Conservation (phyloP, 768 basidiomycete genomes). For the Lactifluus volemus region DNA sequence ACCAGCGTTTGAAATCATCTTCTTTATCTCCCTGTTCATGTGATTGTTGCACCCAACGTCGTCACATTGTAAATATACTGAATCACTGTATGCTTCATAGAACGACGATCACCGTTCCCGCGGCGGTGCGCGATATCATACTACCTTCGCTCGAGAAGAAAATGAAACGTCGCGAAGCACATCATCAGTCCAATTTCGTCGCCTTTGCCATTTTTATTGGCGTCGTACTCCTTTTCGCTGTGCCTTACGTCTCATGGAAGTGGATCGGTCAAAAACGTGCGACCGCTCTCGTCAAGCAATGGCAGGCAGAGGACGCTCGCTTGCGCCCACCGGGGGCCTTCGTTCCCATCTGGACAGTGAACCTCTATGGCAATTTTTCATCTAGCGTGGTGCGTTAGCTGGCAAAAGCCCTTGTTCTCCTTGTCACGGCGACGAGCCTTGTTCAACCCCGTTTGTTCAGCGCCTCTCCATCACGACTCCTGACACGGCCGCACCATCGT, state of each 20-base stretch:
- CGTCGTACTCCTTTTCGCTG: slow-evolving; percentile 30
- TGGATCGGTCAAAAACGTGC: slow-evolving; percentile 32
- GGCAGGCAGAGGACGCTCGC: slow-evolving; percentile 34
- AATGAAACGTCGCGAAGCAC: not conserved
- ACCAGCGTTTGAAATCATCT: slow-evolving; percentile 37
- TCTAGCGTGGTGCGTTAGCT: slow-evolving; percentile 28
- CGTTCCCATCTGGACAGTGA: slow-evolving; percentile 36
- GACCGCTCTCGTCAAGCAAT: slow-evolving; percentile 30
- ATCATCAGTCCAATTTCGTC: slow-evolving; percentile 31
- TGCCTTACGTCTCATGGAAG: slow-evolving; percentile 42
- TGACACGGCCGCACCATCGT: slow-evolving; percentile 23
- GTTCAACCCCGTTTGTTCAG: slow-evolving; percentile 23
- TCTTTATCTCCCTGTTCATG: slow-evolving; percentile 33
- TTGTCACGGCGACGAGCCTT: not conserved
- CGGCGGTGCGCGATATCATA: slow-evolving; percentile 31
- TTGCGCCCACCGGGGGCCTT: slow-evolving; percentile 20
- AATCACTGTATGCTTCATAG: slow-evolving; percentile 21
- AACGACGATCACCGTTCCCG: slow-evolving; percentile 32
- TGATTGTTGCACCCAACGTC: slow-evolving; percentile 15
- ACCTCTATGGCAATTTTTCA: slow-evolving; percentile 32
- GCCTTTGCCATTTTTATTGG: slow-evolving; percentile 32
- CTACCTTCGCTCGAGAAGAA: slow-evolving; percentile 22
- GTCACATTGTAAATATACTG: not conserved
- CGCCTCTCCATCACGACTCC: slow-evolving; percentile 34
- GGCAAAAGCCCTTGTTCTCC: not conserved